Evolutionary conservation across 2,329 filamentous ascomycete genomes (phyloP).

Genomic region (Diaporthe helianthi): DNA sequence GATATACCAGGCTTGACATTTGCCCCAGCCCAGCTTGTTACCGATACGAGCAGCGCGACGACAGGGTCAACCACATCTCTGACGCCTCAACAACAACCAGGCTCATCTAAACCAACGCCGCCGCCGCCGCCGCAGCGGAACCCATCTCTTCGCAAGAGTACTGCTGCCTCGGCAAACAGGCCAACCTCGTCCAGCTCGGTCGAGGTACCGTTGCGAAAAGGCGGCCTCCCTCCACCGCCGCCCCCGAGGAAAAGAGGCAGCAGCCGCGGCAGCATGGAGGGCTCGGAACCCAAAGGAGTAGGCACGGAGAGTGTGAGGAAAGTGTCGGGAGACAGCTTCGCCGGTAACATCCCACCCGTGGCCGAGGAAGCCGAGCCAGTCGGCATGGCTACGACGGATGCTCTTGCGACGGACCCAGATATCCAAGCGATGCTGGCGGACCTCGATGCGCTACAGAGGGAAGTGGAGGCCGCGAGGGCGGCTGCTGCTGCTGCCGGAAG

Average conservation of each 20-base stretch:
- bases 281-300: slow-evolving; percentile 40
- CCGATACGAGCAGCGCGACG: slow-evolving; percentile 22
- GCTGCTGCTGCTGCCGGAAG: slow-evolving; percentile 47
- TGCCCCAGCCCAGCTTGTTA: slow-evolving; percentile 30
- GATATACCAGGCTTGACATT: slow-evolving; percentile 32
- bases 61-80: slow-evolving; percentile 36
- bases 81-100: slow-evolving; percentile 33
- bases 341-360: slow-evolving; percentile 35
- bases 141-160: slow-evolving; percentile 40
- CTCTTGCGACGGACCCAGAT: slow-evolving; percentile 43
- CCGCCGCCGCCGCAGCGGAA: slow-evolving; percentile 46
- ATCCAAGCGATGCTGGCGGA: slow-evolving; percentile 73
- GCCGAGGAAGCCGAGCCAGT: slow-evolving; percentile 37
- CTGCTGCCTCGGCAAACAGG: slow-evolving; percentile 32
- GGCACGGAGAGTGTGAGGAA: slow-evolving; percentile 43
- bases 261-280: slow-evolving; percentile 53
- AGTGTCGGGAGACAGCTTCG: slow-evolving; percentile 23
- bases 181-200: slow-evolving; percentile 36
- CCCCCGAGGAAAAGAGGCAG: slow-evolving; percentile 54
- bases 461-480: slow-evolving; percentile 72
- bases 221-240: slow-evolving; percentile 52
- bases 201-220: slow-evolving; percentile 55
- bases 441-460: slow-evolving; percentile 73
- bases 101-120: slow-evolving; percentile 44
- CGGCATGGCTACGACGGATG: slow-evolving; percentile 38